Evolutionary conservation across 192 early-diverging fungal species (phyloP).

Genomic region (Allomyces javanicus): DNA sequence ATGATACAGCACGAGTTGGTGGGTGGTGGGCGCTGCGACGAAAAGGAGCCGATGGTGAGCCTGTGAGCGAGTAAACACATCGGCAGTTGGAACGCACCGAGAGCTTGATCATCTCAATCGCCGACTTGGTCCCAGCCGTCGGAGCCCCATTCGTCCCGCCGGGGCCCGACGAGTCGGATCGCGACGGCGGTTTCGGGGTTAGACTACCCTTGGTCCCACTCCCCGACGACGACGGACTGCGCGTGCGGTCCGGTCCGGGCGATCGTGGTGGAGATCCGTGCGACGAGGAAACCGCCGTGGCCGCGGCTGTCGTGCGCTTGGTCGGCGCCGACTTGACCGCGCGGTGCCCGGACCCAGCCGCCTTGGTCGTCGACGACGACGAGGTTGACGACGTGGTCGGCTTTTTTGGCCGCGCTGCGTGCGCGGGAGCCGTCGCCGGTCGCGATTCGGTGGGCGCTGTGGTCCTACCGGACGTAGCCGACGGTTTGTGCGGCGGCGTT

Average conservation of each 20-base stretch:
- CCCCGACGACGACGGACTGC: not conserved
- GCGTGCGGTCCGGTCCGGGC: not conserved
- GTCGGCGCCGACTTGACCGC: not conserved
- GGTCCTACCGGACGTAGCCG: no score
- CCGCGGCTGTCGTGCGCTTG: not conserved
- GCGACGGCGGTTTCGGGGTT: not conserved
- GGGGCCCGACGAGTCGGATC: no score
- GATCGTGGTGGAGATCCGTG: not conserved
- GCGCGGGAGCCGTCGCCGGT: no score
- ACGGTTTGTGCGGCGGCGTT: not conserved
- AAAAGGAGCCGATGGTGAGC: no score
- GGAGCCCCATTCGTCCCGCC: not conserved
- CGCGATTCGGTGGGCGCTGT: no score
- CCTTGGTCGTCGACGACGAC: no score
- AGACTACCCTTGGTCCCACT: not conserved
- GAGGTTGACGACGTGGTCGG: no score
- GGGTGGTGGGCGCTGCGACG: not conserved
- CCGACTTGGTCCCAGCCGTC: not conserved
- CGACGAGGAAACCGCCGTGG: not conserved
- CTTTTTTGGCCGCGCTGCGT: no score
- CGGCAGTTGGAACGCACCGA: not conserved
- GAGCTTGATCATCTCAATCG: not conserved
- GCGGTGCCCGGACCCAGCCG: not conserved
- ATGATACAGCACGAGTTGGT: not conserved
- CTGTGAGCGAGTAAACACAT: not conserved